Evolutionary conservation across 305 asterid genomes (phyloP).

Genomic region (Solanum aculeatissimum): DNA sequence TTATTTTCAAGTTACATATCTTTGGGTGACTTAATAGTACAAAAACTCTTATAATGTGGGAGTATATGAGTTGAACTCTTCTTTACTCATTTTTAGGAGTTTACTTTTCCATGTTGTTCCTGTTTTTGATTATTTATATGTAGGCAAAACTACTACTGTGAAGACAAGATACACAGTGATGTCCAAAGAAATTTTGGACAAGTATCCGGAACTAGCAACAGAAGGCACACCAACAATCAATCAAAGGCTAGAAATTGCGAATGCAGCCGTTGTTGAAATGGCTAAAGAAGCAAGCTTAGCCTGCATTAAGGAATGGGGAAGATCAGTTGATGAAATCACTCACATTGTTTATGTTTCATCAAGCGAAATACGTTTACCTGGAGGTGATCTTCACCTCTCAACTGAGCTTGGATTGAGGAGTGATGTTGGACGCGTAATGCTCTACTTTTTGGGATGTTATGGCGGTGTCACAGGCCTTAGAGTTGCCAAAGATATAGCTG

Average conservation of each 20-base stretch:
- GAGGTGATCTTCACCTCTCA: slow-evolving; percentile 91
- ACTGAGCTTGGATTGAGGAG: slow-evolving; percentile 46
- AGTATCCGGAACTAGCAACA: slow-evolving; percentile 71
- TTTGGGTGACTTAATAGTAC: neutral
- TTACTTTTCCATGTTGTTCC: neutral
- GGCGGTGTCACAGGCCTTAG: slow-evolving; percentile 93
- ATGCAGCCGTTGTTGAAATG: slow-evolving; percentile 74
- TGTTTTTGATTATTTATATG: neutral
- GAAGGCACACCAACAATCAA: slow-evolving; percentile 83
- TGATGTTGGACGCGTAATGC: slow-evolving; percentile 75
- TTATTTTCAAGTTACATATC: neutral
- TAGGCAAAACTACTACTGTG: slow-evolving; percentile 92
- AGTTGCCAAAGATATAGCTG: slow-evolving; percentile 92
- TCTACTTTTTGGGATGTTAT: slow-evolving; percentile 83
- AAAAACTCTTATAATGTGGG: neutral
- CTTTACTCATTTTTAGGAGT: neutral
- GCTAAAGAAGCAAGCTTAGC: slow-evolving; percentile 66
- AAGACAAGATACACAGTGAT: slow-evolving; percentile 80
- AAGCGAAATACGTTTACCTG: slow-evolving; percentile 82
- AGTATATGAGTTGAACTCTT: neutral
- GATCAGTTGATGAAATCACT: slow-evolving; percentile 56
- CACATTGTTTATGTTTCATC: slow-evolving; percentile 89
- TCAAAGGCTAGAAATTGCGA: slow-evolving; percentile 72
- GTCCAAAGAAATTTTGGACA: slow-evolving; percentile 65
- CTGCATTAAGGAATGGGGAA: slow-evolving; percentile 60